Conservation (phyloP, 78 protist species). For the Emiliania huxleyi region DNA sequence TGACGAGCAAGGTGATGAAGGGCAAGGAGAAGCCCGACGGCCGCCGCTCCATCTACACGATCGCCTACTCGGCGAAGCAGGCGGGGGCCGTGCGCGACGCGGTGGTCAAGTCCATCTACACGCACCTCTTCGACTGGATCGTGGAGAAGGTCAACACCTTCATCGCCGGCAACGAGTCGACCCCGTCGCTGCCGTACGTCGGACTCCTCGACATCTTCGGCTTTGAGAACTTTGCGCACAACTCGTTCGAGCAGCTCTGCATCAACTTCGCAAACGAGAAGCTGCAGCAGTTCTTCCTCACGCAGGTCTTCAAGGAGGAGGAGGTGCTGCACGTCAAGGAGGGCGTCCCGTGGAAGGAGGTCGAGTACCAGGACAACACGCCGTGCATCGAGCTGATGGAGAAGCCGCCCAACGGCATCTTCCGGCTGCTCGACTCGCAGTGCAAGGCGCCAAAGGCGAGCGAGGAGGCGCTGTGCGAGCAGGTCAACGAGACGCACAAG, state of each 20-base stretch:
- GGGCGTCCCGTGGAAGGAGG: slow-evolving; percentile 69
- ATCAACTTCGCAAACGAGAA: slow-evolving; percentile 84
- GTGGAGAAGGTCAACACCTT: slow-evolving; percentile 69
- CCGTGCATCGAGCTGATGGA: background rate
- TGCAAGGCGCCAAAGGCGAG: background rate
- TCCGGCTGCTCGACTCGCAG: slow-evolving; percentile 81
- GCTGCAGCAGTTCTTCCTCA: slow-evolving; percentile 76
- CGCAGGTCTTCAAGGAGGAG: slow-evolving; percentile 60
- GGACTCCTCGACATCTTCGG: slow-evolving; percentile 95
- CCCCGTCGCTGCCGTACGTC: background rate
- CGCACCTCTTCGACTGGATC: slow-evolving; percentile 84
- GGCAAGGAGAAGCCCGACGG: background rate
- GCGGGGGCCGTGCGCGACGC: slow-evolving; percentile 83
- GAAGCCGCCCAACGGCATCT: slow-evolving; percentile 75
- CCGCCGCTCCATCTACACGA: background rate
- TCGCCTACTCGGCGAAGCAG: background rate
- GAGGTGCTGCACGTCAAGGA: slow-evolving; percentile 69
- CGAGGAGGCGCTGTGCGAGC: slow-evolving; percentile 45
- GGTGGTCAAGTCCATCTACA: slow-evolving; percentile 87
- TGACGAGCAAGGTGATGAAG: background rate
- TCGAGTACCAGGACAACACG: slow-evolving; percentile 68
- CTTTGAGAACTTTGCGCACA: slow-evolving; percentile 77
- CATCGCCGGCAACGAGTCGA: background rate
- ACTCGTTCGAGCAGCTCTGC: slow-evolving; percentile 51
- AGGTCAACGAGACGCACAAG: background rate